Evolutionary conservation across 306 rosid species (phyloP).

Genomic region (Begonia loranthoides): DNA sequence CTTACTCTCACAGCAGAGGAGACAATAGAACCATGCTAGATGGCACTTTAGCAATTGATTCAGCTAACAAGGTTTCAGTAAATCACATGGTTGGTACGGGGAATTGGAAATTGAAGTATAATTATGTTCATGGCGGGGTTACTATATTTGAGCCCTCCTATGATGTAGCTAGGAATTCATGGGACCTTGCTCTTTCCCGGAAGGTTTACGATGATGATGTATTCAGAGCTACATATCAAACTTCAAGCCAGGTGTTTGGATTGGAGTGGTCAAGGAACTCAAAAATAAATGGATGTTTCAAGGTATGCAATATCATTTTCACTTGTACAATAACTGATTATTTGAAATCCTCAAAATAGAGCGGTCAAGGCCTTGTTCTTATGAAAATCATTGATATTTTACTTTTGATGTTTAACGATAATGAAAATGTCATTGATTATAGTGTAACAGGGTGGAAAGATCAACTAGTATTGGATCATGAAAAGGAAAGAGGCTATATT

Average conservation of each 20-base stretch:
- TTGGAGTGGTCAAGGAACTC: constrained; percentile 74
- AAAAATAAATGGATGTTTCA: constrained; percentile 44
- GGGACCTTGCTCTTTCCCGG: constrained; percentile 73
- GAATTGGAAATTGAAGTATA: constrained; percentile 61
- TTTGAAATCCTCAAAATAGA: too few species aligned
- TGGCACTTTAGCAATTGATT: constrained; percentile 53
- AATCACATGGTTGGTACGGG: constrained; percentile 51
- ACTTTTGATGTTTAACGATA: too few species aligned
- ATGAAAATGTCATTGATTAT: too few species aligned
- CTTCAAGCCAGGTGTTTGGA: constrained; percentile 50
- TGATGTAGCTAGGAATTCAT: constrained; percentile 58
- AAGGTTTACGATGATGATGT: constrained; percentile 49
- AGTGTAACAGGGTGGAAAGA: too few species aligned
- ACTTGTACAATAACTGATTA: too few species aligned
- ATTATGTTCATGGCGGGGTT: constrained; percentile 50
- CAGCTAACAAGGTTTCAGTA: constrained; percentile 73
- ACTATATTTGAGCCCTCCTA: constrained; percentile 72
- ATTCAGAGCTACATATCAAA: constrained; percentile 48
- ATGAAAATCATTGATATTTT: too few species aligned
- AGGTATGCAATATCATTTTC: constrained; percentile 24
- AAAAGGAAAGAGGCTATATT: too few species aligned
- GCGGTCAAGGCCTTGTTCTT: too few species aligned
- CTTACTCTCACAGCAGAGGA: constrained; percentile 45
- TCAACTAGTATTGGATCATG: too few species aligned
- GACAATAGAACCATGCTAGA: constrained; percentile 73